These are phyloP conservation scores for Backusella liffmaniae DNA, from an alignment of 192 early-diverging fungal species.

Conservation along the genomic window DNA sequence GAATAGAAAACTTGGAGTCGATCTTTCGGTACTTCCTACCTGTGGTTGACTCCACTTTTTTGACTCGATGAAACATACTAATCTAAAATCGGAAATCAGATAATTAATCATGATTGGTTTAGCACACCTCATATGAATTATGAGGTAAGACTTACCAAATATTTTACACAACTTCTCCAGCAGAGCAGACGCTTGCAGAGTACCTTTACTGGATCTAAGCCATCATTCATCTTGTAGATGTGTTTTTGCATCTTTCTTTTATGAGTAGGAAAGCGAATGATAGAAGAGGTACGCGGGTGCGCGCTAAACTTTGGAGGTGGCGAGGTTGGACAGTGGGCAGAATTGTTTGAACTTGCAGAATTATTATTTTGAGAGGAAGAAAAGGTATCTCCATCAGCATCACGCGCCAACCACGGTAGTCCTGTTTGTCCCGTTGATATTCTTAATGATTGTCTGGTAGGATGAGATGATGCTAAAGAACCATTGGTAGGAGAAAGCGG, in stretches of 20 bases:
- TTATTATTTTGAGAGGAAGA: background rate
- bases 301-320: constrained; percentile 8
- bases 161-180: constrained; percentile 8
- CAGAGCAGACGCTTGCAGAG: background rate
- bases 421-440: constrained; percentile 4
- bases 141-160: background rate
- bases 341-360: background rate
- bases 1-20: constrained; percentile 1
- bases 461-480: constrained; percentile 3
- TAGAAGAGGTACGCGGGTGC: background rate
- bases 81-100: background rate
- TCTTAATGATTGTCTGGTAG: constrained; percentile 3
- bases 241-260: constrained; percentile 12
- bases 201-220: constrained; percentile 5
- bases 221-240: constrained; percentile 10
- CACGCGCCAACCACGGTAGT: background rate
- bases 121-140: background rate
- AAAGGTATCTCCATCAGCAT: background rate
- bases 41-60: background rate
- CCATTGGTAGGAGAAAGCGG: background rate
- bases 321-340: background rate
- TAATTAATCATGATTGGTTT: background rate
- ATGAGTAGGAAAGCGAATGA: constrained; percentile 2
- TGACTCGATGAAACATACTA: constrained; percentile 9
- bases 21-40: constrained; percentile 3